Conservation (phyloP, 768 basidiomycete genomes). For the Leccinum subgranulosum region DNA sequence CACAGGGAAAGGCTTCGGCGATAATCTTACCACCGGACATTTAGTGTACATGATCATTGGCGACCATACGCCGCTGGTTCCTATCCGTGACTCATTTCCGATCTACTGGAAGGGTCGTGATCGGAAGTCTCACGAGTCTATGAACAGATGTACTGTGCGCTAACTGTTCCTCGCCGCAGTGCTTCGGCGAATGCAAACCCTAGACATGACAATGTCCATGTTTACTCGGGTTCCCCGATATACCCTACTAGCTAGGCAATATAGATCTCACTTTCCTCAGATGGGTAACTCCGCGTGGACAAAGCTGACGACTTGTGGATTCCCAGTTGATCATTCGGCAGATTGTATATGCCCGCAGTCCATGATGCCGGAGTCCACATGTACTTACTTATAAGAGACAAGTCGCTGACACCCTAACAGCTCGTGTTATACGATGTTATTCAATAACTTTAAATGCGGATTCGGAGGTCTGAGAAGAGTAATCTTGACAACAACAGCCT, state of each 20-base stretch:
- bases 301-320: no score
- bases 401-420: no score
- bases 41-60: background rate
- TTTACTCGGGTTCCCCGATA: no score
- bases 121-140: background rate
- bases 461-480: background rate
- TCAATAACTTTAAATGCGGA: background rate
- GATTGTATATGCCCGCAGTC: no score
- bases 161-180: background rate
- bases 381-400: no score
- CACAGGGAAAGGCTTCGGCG: background rate
- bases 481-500: background rate
- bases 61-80: background rate
- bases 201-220: no score
- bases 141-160: background rate
- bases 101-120: background rate
- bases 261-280: no score
- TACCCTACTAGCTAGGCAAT: no score
- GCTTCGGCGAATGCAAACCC: background rate
- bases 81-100: background rate
- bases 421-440: no score
- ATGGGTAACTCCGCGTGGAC: no score
- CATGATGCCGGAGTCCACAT: no score
- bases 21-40: background rate
- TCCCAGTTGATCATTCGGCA: no score